phyloP scores from a whole-genome alignment of 305 asterid species.

The Coffea humblotiana region DNA sequence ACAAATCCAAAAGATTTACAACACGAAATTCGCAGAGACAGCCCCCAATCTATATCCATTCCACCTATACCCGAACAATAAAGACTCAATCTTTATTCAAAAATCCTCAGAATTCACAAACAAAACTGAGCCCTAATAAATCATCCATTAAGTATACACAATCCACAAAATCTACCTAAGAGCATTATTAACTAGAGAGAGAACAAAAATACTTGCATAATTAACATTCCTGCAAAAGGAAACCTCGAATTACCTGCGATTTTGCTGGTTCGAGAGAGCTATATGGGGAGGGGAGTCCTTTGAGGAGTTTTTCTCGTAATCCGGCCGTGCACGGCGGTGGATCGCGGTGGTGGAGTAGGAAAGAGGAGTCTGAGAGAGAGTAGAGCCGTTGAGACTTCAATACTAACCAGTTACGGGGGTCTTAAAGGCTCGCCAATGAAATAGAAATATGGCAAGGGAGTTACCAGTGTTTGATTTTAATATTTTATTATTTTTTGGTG shows the following conservation, averaged over 20 bases:
- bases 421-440: neutral
- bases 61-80: neutral
- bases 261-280: neutral
- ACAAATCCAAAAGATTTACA: neutral
- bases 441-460: too few relatives aligned
- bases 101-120: neutral
- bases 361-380: neutral
- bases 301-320: neutral
- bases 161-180: neutral
- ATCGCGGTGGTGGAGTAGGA: constrained; percentile 7
- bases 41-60: neutral
- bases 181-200: neutral
- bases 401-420: neutral
- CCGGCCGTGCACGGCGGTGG: constrained; percentile 1
- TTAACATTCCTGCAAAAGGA: neutral
- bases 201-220: neutral
- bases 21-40: neutral
- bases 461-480: too few relatives aligned
- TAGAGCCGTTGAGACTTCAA: neutral
- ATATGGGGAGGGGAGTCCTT: neutral
- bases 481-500: neutral
- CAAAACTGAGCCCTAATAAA: neutral
- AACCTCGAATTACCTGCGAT: neutral
- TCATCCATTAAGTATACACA: neutral
- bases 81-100: neutral